Base-by-base conservation (phyloP, 2,329 filamentous ascomycete species). In the Monilinia laxa region DNA sequence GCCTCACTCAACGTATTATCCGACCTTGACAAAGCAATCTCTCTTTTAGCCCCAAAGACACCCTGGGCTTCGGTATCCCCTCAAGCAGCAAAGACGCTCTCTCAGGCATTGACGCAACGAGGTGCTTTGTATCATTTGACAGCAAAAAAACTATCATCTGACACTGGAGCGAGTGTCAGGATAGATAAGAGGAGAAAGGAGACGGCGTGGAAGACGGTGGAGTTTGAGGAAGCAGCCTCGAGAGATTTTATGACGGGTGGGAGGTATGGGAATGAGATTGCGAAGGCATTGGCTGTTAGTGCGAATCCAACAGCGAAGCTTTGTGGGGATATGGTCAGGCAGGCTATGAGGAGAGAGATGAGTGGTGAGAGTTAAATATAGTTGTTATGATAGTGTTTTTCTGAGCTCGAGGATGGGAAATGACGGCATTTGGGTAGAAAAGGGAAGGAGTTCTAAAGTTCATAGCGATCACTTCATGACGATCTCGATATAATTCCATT, bases 101-200 rank as follows among this genome's bases (percentile, higher is more conserved):
- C 88, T 1, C 85, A 88, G 71, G 87, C 89, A 5, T 85, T 91
- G 72, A 92, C 90, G 0, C 90, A 93, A 76, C 83, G 89, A 59
- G 90, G 85, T 3, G 86, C 86, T 45, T 78, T 90, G 47, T 88
- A 88, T 71, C 83, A 87, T 69, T 80, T 81, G 70, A 87, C 86
- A 1, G 81, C 84, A 66, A 89, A 75, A 62, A 59, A 65, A 0
- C 69, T 75, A 9, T 64, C 68, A 35, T 7, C 56, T 45, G 62
- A 67, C 31, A 0, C 57, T 28, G 55, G 68, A 40, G 60, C 66
- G 81, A 56, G 23, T 38, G 47, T 62, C 35, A 55, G 63, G n/a
- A 62, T 56, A 23, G 56, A 59, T 42, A 40, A 55, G 45, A 57
- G 57, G n/a, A 57, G 65, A 31, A 62, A n/a, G 4, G 62, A 64